Conservation (phyloP, 179 eudicot genomes). For the Gypsophila paniculata region DNA sequence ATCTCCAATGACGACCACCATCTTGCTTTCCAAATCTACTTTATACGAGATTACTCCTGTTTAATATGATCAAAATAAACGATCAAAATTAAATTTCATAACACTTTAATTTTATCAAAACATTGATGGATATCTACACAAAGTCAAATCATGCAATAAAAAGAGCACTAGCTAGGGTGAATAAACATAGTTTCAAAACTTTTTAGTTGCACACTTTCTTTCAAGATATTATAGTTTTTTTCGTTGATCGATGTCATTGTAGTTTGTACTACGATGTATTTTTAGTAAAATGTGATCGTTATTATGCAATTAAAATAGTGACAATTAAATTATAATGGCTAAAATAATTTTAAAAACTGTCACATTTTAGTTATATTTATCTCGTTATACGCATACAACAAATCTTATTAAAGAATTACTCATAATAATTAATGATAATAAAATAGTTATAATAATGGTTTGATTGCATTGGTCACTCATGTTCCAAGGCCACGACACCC, state of each 20-base stretch:
- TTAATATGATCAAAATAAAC: neutral
- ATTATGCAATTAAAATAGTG: no score
- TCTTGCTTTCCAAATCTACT: conserved; percentile 81
- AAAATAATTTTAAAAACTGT: no score
- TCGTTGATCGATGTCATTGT: no score
- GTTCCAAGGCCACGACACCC: conserved; percentile 15
- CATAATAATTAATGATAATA: no score
- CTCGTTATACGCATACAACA: no score
- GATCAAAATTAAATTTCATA: neutral
- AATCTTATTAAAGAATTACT: no score
- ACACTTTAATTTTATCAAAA: neutral
- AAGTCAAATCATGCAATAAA: neutral
- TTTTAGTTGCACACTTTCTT: neutral
- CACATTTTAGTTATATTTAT: no score
- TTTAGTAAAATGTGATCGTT: no score
- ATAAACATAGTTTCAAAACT: neutral
- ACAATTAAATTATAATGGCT: no score
- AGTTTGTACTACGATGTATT: no score
- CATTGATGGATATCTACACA: neutral
- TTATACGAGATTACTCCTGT: conserved; percentile 84
- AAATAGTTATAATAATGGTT: neutral
- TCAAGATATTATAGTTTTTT: neutral
- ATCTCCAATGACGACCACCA: conserved; percentile 90
- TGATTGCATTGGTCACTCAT: conserved; percentile 18
- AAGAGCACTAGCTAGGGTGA: neutral